Evolutionary conservation across 306 rosid species (phyloP).

Genomic region (Prunus mume): DNA sequence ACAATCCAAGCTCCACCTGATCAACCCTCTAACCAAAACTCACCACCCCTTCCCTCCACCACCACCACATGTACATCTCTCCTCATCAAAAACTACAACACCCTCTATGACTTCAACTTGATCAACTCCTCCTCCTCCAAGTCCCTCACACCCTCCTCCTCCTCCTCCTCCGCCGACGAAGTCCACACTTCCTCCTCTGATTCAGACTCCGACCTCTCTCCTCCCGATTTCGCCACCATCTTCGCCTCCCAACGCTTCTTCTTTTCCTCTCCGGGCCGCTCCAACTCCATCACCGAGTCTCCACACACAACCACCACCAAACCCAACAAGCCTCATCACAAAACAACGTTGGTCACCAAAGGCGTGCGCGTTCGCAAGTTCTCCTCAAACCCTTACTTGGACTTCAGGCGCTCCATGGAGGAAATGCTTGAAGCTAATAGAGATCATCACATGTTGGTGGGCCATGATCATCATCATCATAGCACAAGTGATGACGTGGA

Average conservation of each 20-base stretch:
- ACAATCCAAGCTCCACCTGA: slow-evolving; percentile 25
- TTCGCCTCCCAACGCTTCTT: slow-evolving; percentile 79
- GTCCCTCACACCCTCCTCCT: slow-evolving; percentile 28
- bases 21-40: slow-evolving; percentile 25
- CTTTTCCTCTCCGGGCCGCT: slow-evolving; percentile 86
- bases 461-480: slow-evolving; percentile 22
- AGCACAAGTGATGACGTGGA: slow-evolving; percentile 43
- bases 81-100: slow-evolving; percentile 21
- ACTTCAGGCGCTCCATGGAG: slow-evolving; percentile 78
- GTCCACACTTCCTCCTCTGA: slow-evolving; percentile 33
- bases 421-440: slow-evolving; percentile 69
- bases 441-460: neutral
- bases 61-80: neutral
- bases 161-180: slow-evolving; percentile 29
- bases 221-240: slow-evolving; percentile 65
- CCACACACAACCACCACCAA: slow-evolving; percentile 22
- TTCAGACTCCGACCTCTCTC: slow-evolving; percentile 30
- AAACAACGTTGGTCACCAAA: slow-evolving; percentile 12
- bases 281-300: slow-evolving; percentile 79
- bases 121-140: slow-evolving; percentile 26
- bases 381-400: slow-evolving; percentile 65
- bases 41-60: slow-evolving; percentile 15
- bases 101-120: slow-evolving; percentile 18
- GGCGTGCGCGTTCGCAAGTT: slow-evolving; percentile 59
- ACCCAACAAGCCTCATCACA: neutral